phyloP scores from a whole-genome alignment of 2,329 filamentous ascomycete species.

The Aspergillus hiratsukae region DNA sequence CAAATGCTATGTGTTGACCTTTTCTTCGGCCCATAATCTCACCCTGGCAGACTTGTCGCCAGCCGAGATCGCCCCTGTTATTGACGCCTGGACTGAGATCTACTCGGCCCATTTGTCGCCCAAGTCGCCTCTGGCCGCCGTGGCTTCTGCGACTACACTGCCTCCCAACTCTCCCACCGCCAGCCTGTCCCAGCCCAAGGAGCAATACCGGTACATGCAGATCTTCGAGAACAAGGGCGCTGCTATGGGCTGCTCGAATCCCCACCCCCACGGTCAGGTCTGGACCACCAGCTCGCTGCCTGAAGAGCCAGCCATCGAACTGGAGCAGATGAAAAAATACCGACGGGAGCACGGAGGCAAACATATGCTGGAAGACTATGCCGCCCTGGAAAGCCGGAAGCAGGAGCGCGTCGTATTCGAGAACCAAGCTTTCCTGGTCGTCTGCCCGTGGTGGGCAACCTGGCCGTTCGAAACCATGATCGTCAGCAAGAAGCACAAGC shows the following conservation, averaged over 20 bases:
- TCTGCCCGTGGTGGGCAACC: constrained; percentile 96
- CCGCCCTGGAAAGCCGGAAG: constrained; percentile 73
- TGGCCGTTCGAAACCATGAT: constrained; percentile 98
- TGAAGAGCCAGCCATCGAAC: constrained; percentile 79
- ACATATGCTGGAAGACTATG: constrained; percentile 83
- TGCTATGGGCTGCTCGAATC: constrained; percentile 98
- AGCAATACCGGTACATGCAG: constrained; percentile 94
- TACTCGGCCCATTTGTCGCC: constrained; percentile 78
- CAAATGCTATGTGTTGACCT: constrained; percentile 95
- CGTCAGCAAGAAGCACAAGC: constrained; percentile 75
- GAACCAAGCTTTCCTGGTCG: constrained; percentile 76
- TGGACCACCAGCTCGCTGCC: constrained; percentile 92
- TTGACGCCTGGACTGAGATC: constrained; percentile 87
- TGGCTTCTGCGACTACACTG: constrained; percentile 44
- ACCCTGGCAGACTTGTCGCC: constrained; percentile 87
- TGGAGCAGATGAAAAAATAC: constrained; percentile 75
- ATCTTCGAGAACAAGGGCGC: constrained; percentile 99
- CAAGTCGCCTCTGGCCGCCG: constrained; percentile 57
- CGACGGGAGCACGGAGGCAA: constrained; percentile 64
- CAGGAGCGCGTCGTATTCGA: constrained; percentile 82
- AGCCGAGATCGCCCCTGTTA: constrained; percentile 71
- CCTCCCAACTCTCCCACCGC: constrained; percentile 45
- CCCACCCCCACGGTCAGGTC: constrained; percentile 92
- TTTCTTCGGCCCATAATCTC: constrained; percentile 83
- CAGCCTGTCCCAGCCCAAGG: constrained; percentile 52